A percentile compares a stretch with the other conserved stretches of the same genome.
phyloP scores from a whole-genome alignment of 2,329 filamentous ascomycete species.

The Aspergillus persii region DNA sequence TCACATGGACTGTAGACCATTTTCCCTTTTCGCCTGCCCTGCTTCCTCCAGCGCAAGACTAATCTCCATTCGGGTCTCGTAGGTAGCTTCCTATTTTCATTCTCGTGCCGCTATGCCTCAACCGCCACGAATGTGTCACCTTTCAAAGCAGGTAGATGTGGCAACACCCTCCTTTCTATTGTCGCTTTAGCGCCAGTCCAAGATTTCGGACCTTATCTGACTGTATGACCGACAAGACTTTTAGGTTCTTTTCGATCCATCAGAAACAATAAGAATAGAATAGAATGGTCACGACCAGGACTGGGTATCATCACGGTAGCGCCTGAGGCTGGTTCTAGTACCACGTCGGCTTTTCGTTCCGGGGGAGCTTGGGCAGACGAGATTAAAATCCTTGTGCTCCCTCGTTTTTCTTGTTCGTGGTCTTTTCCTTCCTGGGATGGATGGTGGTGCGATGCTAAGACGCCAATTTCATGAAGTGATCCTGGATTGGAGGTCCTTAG shows the following conservation, averaged over 20 bases:
- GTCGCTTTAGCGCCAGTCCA: background rate
- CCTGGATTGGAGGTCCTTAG: no score
- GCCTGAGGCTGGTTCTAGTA: background rate
- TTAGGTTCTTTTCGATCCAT: background rate
- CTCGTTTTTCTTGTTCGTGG: background rate
- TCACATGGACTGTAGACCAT: background rate
- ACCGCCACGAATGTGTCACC: background rate
- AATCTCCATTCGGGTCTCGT: background rate
- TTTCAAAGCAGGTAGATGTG: background rate
- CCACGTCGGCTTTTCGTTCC: constrained; percentile 1
- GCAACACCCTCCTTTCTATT: background rate
- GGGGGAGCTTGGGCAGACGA: background rate
- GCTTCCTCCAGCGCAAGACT: background rate
- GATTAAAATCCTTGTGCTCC: background rate
- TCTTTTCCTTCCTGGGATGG: background rate
- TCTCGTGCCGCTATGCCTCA: background rate
- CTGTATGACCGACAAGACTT: background rate
- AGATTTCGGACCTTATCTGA: background rate
- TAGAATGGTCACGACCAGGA: background rate
- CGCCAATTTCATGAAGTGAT: no score
- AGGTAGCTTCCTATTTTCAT: background rate
- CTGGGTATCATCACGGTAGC: constrained; percentile 4
- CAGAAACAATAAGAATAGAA: no score
- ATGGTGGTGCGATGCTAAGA: no score
- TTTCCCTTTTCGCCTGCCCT: background rate